Base-by-base conservation (phyloP, 2,329 filamentous ascomycete genomes). In the Neophaeococcomyces mojaviensis region DNA sequence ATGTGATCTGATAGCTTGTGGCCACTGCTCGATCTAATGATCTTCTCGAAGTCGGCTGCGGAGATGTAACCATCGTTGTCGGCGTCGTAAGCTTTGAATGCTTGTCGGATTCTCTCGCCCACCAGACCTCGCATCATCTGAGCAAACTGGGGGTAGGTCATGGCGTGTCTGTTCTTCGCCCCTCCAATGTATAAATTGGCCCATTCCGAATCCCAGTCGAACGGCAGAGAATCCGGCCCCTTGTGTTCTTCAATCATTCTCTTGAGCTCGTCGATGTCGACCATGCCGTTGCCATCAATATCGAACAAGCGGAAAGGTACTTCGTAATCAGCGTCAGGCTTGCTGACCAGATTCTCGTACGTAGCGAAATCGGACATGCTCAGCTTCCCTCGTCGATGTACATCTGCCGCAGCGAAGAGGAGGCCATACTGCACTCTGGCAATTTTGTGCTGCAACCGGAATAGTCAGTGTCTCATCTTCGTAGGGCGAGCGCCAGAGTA, bases 1-100 rank as follows among this genome's bases (percentile, higher is more conserved):
- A 98, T 74, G 66, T 98, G 89, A 68, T 98, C 92, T 1, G 90
- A 97, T 52, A 98, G 81, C 78, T 98, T 98, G 74, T 98, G 92
- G 61, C 79, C 83, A 13, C 89, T 82, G 1, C 89, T 97, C 69
- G 95, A 87, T 49, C 86, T 75, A 61, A 98, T 95, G 69, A 98
- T 98, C 68, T 86, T 84, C 74, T 94, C 88, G 67, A 98, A 98
- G 57, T 98, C 85, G 54, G 94, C 85, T 1, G 92, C 88, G 64
- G 94, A 84, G 58, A 98, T 97, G 71, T 87, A 97, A 46, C 92
- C 92, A 63, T 96, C 89, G 43, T 82, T 84, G 60, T 96, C 85
- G 67, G 81, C 86, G 69, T 98, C 92, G 54, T 95, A 89, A 51
- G 82, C 72, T 61, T 92, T 82, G 74, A 98, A 98, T 12, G 92